Percentiles rank a stretch among this genome's conserved stretches.
Evolutionary conservation across 2,329 filamentous ascomycete genomes (phyloP).

Genomic region (Fusarium sambucinum): DNA sequence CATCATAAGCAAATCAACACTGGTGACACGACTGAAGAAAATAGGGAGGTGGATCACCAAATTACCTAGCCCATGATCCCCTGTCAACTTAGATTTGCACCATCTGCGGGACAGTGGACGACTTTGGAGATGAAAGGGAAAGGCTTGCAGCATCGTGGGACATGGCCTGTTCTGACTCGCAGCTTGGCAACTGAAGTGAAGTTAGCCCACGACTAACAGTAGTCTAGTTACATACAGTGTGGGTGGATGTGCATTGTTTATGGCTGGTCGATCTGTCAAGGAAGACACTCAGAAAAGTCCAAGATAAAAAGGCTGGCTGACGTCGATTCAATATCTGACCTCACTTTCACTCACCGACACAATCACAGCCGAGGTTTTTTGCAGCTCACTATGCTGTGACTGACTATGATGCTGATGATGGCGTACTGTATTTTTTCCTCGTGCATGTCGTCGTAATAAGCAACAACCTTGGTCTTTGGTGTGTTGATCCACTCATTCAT

Average conservation of each 20-base stretch:
- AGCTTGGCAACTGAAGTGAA: constrained; percentile 13
- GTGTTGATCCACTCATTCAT: constrained; percentile 34
- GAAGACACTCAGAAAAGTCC: neutral
- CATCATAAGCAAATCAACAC: neutral
- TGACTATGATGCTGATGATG: neutral
- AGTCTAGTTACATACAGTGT: neutral
- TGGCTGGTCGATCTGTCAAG: constrained; percentile 2
- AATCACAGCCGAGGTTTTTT: neutral
- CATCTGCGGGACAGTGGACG: constrained; percentile 24
- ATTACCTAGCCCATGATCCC: constrained; percentile 30
- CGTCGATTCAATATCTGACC: neutral
- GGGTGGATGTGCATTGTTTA: neutral
- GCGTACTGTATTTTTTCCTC: constrained; percentile 7
- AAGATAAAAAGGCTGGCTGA: constrained; percentile 20
- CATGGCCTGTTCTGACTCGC: constrained; percentile 36
- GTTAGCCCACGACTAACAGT: neutral
- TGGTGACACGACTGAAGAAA: constrained; percentile 13
- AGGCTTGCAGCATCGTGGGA: constrained; percentile 11
- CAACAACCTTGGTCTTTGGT: constrained; percentile 30
- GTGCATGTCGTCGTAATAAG: constrained; percentile 30
- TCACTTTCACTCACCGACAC: constrained; percentile 6
- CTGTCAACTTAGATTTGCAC: constrained; percentile 28
- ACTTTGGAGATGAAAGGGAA: constrained; percentile 22
- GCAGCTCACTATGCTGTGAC: neutral
- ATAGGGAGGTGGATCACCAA: constrained; percentile 38